Evolutionary conservation across 1,284 basidiomycete genomes (phyloP), one percentile per base, ranked within the genome.

Genomic region (Wolfiporia cocos): DNA sequence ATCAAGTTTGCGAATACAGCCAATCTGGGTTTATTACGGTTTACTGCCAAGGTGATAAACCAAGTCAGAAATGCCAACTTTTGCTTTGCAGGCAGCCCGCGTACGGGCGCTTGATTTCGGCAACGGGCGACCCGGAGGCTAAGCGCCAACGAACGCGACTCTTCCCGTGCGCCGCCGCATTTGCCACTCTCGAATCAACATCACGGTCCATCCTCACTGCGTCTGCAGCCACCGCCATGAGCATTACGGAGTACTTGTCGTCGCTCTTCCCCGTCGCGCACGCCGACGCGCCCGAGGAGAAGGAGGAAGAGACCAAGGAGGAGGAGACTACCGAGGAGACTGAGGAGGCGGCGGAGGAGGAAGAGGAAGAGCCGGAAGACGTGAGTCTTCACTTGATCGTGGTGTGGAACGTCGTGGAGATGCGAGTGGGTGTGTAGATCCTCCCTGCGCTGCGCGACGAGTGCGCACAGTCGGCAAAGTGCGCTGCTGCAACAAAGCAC

Each of bases 401-500:
- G 15, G 12, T 19, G n/a, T 6, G 15, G 17, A 15, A 19, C 11
- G 5, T 24, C 14, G 33, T 43, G 32, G 37, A 10, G 9, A 14
- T 10, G 12, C 3, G 11, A 5, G 20, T 17, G 19, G 41, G 12
- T n/a, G n/a, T 30, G 42, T 44, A 90, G 87, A 41, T 67, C 22
- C 74, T 83, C 26, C 88, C 87, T 19, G 63, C 60, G 37, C 69
- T 92, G 49, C 76, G 82, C 42, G 86, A 89, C 43, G 86, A 86
- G 51, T 93, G 89, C 67, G 73, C 84, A 58, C 61, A 77, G 51
- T 67, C 76, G 22, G 64, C 74, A 17, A 78, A 83, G 54, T 95
- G 92, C 58, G 75, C 74, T 38, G 67, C 78, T 34, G 65, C 83
- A 49, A 73, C 82, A 34, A 81, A 88, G 63, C 92, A 96, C 70